Evolutionary conservation across 768 basidiomycete genomes (phyloP), one percentile per base, ranked within the genome.

Genomic region (Lactarius hengduanensis): DNA sequence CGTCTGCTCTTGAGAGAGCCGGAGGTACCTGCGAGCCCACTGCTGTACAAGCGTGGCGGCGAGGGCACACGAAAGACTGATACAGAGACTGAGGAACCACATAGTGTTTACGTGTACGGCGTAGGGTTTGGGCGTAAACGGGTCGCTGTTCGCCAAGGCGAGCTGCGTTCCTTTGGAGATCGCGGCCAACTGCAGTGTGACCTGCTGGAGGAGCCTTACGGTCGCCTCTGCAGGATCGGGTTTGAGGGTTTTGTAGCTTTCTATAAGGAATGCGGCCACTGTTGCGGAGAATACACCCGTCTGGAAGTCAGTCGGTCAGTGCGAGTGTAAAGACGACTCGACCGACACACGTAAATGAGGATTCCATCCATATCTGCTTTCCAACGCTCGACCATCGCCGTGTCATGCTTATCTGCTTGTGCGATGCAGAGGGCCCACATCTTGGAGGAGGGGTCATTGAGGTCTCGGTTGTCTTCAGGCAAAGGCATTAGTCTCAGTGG

Each of bases 241-340:
- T 38, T 41, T 59, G 36, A 70, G 67, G 28, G 4, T 26, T 41
- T 70, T 70, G 59, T 69, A 61, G 26, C 68, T 69, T 36, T 69
- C 69, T 36, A 70, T 60, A 28, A 70, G 38, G 30, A 70, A 70
- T 47, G 69, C 67, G 26, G 69, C 64, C 20, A 70, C 62, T 4
- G 62, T 69, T n/a, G 69, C 69, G 2, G 69, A 63, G 40, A 70
- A 70, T 6, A 70, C 53, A 55, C 69, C 69, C 53, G 69, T 62
- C 69, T 70, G 30, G 18, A 57, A 16, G 36, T 4, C 22, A n/a
- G 36, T 4, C 18, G 13, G 4, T 41, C 43, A 26, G 38, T 20
- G 13, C 13, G 22, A 16, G 38, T 16, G 9, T n/a, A 40, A 40
- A 38, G 9, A n/a, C 10, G n/a, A 53, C 50, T 13, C 1, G 6